Conservation (phyloP, 148 eudicot species). For the Silene uniflora region DNA sequence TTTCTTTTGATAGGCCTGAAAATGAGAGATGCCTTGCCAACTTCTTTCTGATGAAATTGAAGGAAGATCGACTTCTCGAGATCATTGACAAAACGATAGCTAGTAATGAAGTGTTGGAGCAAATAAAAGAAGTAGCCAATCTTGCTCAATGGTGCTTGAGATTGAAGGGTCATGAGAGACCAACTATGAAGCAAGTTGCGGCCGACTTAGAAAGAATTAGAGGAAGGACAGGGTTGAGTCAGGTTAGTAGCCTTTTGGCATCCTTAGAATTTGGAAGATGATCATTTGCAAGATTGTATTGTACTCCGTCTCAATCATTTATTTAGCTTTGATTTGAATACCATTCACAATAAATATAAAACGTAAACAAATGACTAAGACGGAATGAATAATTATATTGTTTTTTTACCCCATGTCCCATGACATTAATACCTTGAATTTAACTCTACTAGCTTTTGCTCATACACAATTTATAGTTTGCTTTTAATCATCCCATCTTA, state of each 20-base stretch:
- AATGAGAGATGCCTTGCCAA: conserved; percentile 8
- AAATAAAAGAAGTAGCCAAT: conserved; percentile 17
- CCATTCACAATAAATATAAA: no score
- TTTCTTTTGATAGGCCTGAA: conserved; percentile 6
- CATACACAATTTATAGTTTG: no score
- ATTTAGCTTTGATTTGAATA: no score
- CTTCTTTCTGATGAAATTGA: conserved; percentile 9
- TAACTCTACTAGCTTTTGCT: no score
- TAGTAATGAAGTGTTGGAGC: conserved; percentile 2
- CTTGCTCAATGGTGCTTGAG: conserved; percentile 20
- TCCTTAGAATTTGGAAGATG: conserved; percentile 3
- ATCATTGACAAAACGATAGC: conserved; percentile 14
- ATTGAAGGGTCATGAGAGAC: conserved; percentile 23
- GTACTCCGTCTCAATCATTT: no score
- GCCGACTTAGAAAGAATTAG: conserved; percentile 18
- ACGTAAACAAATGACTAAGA: no score
- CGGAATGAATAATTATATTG: no score
- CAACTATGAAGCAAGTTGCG: conserved; percentile 24
- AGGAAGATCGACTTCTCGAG: conserved; percentile 12
- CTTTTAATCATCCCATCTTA: no score
- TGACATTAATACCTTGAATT: no score
- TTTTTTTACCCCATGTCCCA: no score
- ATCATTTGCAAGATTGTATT: no score
- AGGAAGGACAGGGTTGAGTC: conserved; percentile 10
- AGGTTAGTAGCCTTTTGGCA: neutral